phyloP scores from a whole-genome alignment of 306 rosid species.

The Hippophae rhamnoides region DNA sequence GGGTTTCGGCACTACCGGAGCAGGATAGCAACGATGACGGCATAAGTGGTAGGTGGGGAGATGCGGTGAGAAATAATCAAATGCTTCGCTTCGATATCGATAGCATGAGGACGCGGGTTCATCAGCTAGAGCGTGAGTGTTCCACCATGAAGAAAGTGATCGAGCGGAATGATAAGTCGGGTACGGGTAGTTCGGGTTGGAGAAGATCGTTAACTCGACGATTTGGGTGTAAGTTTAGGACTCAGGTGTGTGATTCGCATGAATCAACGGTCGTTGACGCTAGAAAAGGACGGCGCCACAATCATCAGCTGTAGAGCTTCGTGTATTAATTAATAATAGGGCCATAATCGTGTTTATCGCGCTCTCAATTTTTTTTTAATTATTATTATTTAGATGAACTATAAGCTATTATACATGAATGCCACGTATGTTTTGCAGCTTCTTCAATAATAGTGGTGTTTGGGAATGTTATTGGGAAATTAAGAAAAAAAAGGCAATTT shows the following conservation, averaged over 20 bases:
- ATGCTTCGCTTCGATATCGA: constrained; percentile 93
- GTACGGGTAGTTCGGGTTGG: constrained; percentile 26
- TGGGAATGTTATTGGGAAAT: too few relatives aligned
- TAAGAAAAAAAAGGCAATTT: too few relatives aligned
- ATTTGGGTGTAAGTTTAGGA: constrained; percentile 84
- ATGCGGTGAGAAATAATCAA: constrained; percentile 85
- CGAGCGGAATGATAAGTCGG: constrained; percentile 48
- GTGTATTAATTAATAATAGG: too few relatives aligned
- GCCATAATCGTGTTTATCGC: too few relatives aligned
- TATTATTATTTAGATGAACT: too few relatives aligned
- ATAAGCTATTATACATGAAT: too few relatives aligned
- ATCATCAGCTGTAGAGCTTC: constrained; percentile 33
- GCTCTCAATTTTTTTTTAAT: too few relatives aligned
- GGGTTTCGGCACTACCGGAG: constrained; percentile 18
- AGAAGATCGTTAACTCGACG: constrained; percentile 46
- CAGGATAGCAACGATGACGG: constrained; percentile 5
- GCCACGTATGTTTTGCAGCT: too few relatives aligned
- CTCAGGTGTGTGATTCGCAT: constrained; percentile 93
- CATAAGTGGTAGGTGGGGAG: constrained; percentile 46
- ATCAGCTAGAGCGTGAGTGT: constrained; percentile 86
- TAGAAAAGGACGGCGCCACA: constrained; percentile 49
- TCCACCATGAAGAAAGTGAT: constrained; percentile 79
- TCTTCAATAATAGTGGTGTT: too few relatives aligned
- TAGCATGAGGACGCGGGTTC: constrained; percentile 99
- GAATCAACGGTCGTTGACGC: constrained; percentile 56